Percentiles rank a stretch among this genome's conserved stretches.
These are phyloP conservation scores for Sugiyamaella chiloensis DNA, from an alignment of 805 yeast genomes.

Conservation along the genomic window DNA sequence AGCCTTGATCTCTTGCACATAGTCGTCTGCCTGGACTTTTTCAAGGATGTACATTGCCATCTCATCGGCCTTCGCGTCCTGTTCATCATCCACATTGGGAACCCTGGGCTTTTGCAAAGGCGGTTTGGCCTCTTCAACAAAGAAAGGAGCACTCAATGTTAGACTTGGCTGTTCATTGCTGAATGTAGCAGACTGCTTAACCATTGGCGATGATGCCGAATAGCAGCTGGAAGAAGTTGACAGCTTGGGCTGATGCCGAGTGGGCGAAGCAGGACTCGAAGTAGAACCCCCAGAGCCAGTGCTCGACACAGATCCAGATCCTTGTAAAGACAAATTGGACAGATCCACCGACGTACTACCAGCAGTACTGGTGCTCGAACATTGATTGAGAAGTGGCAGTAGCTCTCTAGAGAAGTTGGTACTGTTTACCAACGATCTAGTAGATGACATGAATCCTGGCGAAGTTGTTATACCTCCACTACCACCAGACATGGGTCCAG, in stretches of 20 bases:
- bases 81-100: constrained; percentile 16
- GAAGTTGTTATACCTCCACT: constrained; percentile 6
- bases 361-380: neutral
- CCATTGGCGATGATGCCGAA: constrained; percentile 10
- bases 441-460: neutral
- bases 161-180: neutral
- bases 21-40: constrained; percentile 29
- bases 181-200: constrained; percentile 2
- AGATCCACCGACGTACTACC: neutral
- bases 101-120: neutral
- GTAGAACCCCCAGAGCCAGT: neutral
- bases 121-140: constrained; percentile 9
- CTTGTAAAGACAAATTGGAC: neutral
- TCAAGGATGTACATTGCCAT: constrained; percentile 36
- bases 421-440: constrained; percentile 3
- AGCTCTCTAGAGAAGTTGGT: constrained; percentile 12
- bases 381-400: constrained; percentile 14
- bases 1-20: constrained; percentile 23
- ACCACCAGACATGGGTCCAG: constrained; percentile 4
- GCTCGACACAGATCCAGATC: neutral
- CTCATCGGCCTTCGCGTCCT: constrained; percentile 31
- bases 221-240: constrained; percentile 18
- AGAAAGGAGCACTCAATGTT: constrained; percentile 9
- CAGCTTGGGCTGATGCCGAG: constrained; percentile 7
- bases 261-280: neutral